Conservation (phyloP, 768 basidiomycete species). For the Arthromyces matolae region DNA sequence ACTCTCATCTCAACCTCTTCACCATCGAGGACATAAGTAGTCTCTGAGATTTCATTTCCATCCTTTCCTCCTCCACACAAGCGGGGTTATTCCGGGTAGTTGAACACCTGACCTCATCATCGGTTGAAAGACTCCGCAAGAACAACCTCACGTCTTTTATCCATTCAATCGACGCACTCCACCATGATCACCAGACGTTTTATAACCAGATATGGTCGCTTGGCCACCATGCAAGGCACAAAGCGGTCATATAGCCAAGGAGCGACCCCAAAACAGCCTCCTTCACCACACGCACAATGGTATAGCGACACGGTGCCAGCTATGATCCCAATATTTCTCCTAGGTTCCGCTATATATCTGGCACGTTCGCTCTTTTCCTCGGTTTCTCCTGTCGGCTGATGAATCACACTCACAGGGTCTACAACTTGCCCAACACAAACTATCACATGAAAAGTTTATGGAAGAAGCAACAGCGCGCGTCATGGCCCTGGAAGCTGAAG, state of each 20-base stretch:
- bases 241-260: slow-evolving; percentile 16
- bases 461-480: slow-evolving; percentile 56
- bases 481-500: slow-evolving; percentile 54
- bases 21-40: not conserved
- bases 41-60: not conserved
- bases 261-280: slow-evolving; percentile 19
- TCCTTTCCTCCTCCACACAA: slow-evolving; percentile 1
- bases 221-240: slow-evolving; percentile 3
- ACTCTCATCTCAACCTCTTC: not conserved
- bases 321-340: slow-evolving; percentile 74
- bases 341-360: slow-evolving; percentile 78
- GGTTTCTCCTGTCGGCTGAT: slow-evolving; percentile 1
- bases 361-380: slow-evolving; percentile 32
- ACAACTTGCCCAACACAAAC: slow-evolving; percentile 55
- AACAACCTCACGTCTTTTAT: slow-evolving; percentile 3
- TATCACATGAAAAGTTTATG: slow-evolving; percentile 72
- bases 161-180: not conserved
- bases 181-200: slow-evolving; percentile 17
- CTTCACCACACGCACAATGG: slow-evolving; percentile 58
- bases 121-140: not conserved
- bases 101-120: slow-evolving; percentile 13
- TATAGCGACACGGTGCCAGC: slow-evolving; percentile 68
- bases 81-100: slow-evolving; percentile 12
- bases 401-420: slow-evolving; percentile 45
- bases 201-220: slow-evolving; percentile 11